Conservation (phyloP, 2,329 filamentous ascomycete species). For the Paraphoma sp. region DNA sequence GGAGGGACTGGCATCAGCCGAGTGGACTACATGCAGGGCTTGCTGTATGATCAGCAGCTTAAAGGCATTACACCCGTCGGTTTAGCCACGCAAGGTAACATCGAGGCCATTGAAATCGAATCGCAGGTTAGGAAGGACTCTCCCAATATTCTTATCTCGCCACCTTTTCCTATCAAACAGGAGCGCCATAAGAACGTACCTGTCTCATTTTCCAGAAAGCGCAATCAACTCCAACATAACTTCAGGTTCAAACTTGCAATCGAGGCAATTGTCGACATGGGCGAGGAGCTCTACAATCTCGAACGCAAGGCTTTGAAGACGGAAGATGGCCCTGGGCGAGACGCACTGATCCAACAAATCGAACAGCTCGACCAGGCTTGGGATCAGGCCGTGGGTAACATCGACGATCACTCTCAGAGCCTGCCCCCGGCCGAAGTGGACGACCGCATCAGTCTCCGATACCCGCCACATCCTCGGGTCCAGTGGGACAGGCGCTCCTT, state of each 20-base stretch:
- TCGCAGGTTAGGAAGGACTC: slow-evolving; percentile 2
- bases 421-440: slow-evolving; percentile 25
- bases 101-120: slow-evolving; percentile 13
- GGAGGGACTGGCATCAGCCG: slow-evolving; percentile 25
- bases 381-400: slow-evolving; percentile 3
- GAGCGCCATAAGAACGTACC: no score
- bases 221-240: not conserved
- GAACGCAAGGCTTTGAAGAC: slow-evolving; percentile 35
- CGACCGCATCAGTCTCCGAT: slow-evolving; percentile 35
- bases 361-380: slow-evolving; percentile 41
- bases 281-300: slow-evolving; percentile 33
- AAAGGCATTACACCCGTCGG: slow-evolving; percentile 28
- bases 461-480: slow-evolving; percentile 25
- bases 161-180: not conserved
- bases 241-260: slow-evolving; percentile 8
- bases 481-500: slow-evolving; percentile 72
- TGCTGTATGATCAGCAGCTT: slow-evolving; percentile 26
- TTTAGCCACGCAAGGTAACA: slow-evolving; percentile 13
- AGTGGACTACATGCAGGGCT: slow-evolving; percentile 17
- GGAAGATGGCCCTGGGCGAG: slow-evolving; percentile 28
- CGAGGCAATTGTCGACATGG: slow-evolving; percentile 30
- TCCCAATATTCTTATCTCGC: not conserved
- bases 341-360: slow-evolving; percentile 39
- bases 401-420: slow-evolving; percentile 8
- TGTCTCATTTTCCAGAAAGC: not conserved